Base-by-base conservation (phyloP, 2,329 filamentous ascomycete species). In the Colletotrichum eleusines region DNA sequence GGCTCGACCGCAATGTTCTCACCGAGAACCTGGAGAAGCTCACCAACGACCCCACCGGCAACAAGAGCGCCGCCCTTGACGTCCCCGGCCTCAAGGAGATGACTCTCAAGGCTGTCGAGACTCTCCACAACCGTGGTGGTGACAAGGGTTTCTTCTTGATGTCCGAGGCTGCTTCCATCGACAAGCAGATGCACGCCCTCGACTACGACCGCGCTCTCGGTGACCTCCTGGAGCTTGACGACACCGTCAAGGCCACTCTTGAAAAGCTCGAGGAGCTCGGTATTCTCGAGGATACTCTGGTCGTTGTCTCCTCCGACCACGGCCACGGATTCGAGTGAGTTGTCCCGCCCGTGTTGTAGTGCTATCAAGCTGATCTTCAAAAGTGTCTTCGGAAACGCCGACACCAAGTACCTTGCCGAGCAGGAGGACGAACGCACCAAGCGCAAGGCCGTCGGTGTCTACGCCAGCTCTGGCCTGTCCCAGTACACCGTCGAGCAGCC, bases 121-220 rank as follows among this genome's bases (percentile, higher is more conserved):
- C 95, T 63, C 88, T 96, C n/a, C 83, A 91, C 79, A 85, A 85
- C 48, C 86, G 89, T 69, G 89, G 90, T 35, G 87, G 87, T 42
- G 86, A 91, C 69, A 87, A 92, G 71, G 94, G 94, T 7, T 97
- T 92, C 87, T 94, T 96, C 86, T 86, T 97, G 77, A 96, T 97
- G 93, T 90, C 90, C 16, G 94, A 97, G 80, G 94, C 91, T 33
- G 94, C 94, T 20, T 93, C 90, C 2, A 92, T 97, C 75, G 94
- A 96, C 83, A 97, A 97, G 86, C 91, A 94, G 86, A 96, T 97
- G 93, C 94, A 97, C 82, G 80, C 84, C 2, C 87, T 96, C 26
- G 94, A 96, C 83, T 96, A 96, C 79, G 92, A 96, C 81, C 92
- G 94, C 64, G 92, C 94, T 0, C 89, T 97, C 0, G 94, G 92